Base-by-base conservation (phyloP, 202 grass and related monocot genomes). In the Brachypodium distachyon region DNA sequence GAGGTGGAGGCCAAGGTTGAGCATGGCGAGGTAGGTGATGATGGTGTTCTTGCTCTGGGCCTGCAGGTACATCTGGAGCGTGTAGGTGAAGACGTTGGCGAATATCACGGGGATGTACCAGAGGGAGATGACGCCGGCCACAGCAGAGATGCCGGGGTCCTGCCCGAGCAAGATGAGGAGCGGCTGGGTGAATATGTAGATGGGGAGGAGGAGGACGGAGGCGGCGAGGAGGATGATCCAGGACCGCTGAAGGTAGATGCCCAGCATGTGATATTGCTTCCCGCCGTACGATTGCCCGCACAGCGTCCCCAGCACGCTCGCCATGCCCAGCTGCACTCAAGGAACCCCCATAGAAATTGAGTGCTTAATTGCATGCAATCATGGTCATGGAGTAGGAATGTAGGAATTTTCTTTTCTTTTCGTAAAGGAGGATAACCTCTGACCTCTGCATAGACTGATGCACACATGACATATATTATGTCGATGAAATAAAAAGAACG, bases 241-340 rank as follows among this genome's bases (percentile, higher is more conserved):
- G 17, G 58, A 61, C 8, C 58, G 58, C 58, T 61, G 58, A 29
- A 96, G 81, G 56, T 96, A 92, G 43, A 96, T 83, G 19, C 92
- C 92, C 2, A 96, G 77, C 89, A 90, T 96, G 86, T 90, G 84
- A 66, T 96, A 96, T 42, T 87, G 86, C 51, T 87, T 90, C 4
- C 89, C 92, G 1, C 92, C 89, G 11, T 92, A 89, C 1, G 92
- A 89, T 16, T 96, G 92, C 12, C 92, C 92, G 23, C 92, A 96
- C 1, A 96, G 53, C 1, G 92, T 92, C 77, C 92, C 92, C 74
- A 96, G 46, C 17, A 89, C 92, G 27, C 89, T 96, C 8, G 89
- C 89, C 92, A 96, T 96, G 34, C 92, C 92, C 19, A 96, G 81
- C 93, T 96, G 86, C 75, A 84, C n/a, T n/a, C n/a, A n/a, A n/a